Conservation (phyloP, 176 grass and related monocot genomes). For the Oryza coarctata region DNA sequence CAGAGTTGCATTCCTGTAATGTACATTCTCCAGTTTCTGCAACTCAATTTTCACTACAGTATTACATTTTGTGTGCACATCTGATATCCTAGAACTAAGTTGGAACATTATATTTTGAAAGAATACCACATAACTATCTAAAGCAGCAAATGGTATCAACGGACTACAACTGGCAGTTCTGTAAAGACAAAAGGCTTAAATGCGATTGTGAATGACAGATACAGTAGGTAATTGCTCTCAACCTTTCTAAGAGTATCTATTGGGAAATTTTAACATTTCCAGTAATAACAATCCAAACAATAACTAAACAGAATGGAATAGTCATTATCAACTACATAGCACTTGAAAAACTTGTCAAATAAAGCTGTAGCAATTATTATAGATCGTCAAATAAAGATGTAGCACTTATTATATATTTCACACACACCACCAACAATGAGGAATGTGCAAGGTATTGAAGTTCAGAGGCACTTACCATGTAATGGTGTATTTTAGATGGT, state of each 20-base stretch:
- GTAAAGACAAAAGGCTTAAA: not conserved
- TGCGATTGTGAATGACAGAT: not conserved
- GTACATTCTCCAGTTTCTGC: slow-evolving; percentile 9
- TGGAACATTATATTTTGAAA: not conserved
- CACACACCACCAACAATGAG: not conserved
- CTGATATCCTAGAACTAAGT: not conserved
- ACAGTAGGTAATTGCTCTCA: not conserved
- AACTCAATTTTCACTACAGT: slow-evolving; percentile 8
- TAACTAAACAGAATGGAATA: not conserved
- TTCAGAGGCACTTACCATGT: slow-evolving; percentile 60
- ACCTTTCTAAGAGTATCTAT: not conserved
- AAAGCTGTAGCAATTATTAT: not conserved
- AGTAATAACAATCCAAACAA: not conserved
- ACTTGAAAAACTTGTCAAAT: not conserved
- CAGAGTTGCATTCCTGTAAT: not conserved
- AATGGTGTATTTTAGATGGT: slow-evolving; percentile 83
- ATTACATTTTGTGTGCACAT: not conserved
- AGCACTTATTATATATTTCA: not conserved
- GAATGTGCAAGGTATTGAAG: not conserved
- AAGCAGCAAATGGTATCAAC: not conserved
- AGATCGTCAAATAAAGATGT: not conserved
- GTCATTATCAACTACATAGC: not conserved
- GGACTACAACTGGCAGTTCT: not conserved
- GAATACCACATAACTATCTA: not conserved
- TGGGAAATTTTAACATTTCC: slow-evolving; percentile 1